Base-by-base conservation (phyloP, 2,329 filamentous ascomycete species). In the Colletotrichum viniferum region DNA sequence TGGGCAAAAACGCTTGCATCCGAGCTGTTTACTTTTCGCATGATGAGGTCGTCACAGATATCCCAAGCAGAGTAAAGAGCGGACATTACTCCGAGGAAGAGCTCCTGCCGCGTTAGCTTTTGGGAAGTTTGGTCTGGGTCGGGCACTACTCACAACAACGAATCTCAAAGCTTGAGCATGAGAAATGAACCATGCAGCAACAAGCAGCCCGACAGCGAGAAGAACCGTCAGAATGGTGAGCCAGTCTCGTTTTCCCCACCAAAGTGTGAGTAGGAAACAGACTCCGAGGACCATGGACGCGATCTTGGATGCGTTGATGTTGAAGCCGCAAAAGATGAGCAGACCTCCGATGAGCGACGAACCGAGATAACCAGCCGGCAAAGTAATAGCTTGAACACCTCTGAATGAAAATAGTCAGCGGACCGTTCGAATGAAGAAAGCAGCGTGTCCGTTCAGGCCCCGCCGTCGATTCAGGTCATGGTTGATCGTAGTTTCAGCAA, bases 81-180 rank as follows among this genome's bases (percentile, higher is more conserved):
- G 8, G 92, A 94, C 94, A 96, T 96, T 79, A 96, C 94, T 56
- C 94, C 94, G 76, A 96, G 95, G 80, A 96, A 96, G 32, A 96
- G 88, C 86, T 91, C 76, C 21, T n/a, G 12, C 10, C 16, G 4
- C 14, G 36, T 74, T 73, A 68, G 67, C 43, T 32, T 26, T 28
- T 21, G 7, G 10, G 18, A 12, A 36, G 16, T 28, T 32, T 60
- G 18, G 26, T 52, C 43, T 12, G n/a, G 12, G 26, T 61, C 26
- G 18, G 18, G 58, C 30, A 21, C 18, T 65, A 86, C 88, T 82
- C 82, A 90, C 88, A 68, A 94, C 92, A 67, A 95, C 90, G 81
- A 94, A 96, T 74, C 94, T 87, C 82, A 96, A 84, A 5, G 94
- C 90, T 83, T 95, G 91, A 1, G 93, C 94, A 82, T 96, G 93